Evolutionary conservation across 2,329 filamentous ascomycete species (phyloP).

Genomic region (Tolypocladium paradoxum): DNA sequence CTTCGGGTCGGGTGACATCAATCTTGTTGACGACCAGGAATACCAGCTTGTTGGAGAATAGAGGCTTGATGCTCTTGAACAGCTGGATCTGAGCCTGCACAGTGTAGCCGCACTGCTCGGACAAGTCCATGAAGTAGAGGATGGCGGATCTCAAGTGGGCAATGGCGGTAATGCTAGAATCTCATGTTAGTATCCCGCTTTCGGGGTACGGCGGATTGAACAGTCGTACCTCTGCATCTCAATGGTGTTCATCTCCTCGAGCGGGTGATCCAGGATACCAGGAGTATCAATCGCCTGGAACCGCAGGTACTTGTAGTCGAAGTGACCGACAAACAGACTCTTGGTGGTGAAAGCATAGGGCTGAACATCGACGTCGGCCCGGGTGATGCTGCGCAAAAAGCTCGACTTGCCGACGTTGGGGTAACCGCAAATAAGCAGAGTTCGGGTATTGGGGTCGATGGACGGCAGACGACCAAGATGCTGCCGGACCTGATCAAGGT

Average conservation of each 20-base stretch:
- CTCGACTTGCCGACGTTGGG: constrained; percentile 97
- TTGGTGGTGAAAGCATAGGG: constrained; percentile 99
- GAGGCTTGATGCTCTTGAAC: constrained; percentile 91
- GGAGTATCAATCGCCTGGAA: constrained; percentile 86
- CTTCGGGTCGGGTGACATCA: constrained; percentile 78
- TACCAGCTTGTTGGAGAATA: constrained; percentile 95
- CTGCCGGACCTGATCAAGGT: constrained; percentile 85
- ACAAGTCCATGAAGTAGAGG: constrained; percentile 96
- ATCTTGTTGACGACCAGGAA: constrained; percentile 99
- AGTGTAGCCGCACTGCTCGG: constrained; percentile 92
- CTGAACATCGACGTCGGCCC: constrained; percentile 93
- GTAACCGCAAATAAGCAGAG: constrained; percentile 91
- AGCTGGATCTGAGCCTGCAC: constrained; percentile 87
- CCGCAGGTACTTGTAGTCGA: constrained; percentile 68
- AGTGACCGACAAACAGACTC: constrained; percentile 92
- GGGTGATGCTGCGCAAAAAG: constrained; percentile 83
- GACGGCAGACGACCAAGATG: constrained; percentile 93
- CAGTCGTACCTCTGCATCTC: constrained; percentile 65
- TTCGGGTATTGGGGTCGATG: constrained; percentile 97
- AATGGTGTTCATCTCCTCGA: constrained; percentile 99
- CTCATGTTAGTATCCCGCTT: not conserved
- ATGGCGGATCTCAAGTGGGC: constrained; percentile 92
- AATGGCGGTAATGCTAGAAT: constrained; percentile 77
- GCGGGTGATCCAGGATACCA: constrained; percentile 93
- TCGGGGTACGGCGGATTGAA: not conserved